These are phyloP conservation scores for Wickerhamiella nectarea DNA, from an alignment of 805 yeast genomes.

Conservation along the genomic window DNA sequence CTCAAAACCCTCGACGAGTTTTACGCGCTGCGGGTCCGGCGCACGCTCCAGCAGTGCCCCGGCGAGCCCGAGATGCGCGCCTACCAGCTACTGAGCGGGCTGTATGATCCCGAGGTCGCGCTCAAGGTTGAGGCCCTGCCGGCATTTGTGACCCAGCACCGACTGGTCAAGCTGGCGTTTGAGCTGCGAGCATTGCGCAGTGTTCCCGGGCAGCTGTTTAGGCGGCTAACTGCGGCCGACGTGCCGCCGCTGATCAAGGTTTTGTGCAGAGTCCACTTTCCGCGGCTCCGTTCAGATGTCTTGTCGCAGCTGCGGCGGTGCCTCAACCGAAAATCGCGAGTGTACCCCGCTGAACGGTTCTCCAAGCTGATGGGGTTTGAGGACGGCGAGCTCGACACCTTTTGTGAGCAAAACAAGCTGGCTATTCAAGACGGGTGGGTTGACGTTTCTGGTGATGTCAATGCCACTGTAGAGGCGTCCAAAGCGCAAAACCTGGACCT, in stretches of 20 bases:
- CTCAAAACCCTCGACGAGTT: slow-evolving; percentile 78
- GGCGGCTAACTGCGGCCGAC: slow-evolving; percentile 34
- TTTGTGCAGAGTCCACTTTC: slow-evolving; percentile 64
- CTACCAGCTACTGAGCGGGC: slow-evolving; percentile 64
- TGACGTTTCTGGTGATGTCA: slow-evolving; percentile 9
- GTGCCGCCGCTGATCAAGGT: slow-evolving; percentile 62
- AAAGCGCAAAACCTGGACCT: too few species aligned
- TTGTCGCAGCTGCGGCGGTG: slow-evolving; percentile 51
- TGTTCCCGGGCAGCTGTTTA: slow-evolving; percentile 54
- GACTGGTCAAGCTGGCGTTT: slow-evolving; percentile 55
- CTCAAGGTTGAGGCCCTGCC: slow-evolving; percentile 63
- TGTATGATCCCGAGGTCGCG: slow-evolving; percentile 76
- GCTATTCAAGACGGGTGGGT: slow-evolving; percentile 12
- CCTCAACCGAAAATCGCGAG: slow-evolving; percentile 48
- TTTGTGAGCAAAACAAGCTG: slow-evolving; percentile 32
- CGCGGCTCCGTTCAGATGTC: slow-evolving; percentile 64
- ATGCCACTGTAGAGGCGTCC: neutral
- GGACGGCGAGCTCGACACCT: slow-evolving; percentile 37
- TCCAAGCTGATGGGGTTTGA: slow-evolving; percentile 52
- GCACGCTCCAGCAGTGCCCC: slow-evolving; percentile 51
- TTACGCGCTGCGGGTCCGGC: slow-evolving; percentile 50
- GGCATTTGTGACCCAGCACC: slow-evolving; percentile 35
- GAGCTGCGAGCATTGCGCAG: slow-evolving; percentile 52
- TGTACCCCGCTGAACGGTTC: slow-evolving; percentile 40
- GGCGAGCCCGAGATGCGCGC: slow-evolving; percentile 92